Conservation (phyloP, 495 filamentous ascomycete species). For the Amphirosellinia nigrospora region DNA sequence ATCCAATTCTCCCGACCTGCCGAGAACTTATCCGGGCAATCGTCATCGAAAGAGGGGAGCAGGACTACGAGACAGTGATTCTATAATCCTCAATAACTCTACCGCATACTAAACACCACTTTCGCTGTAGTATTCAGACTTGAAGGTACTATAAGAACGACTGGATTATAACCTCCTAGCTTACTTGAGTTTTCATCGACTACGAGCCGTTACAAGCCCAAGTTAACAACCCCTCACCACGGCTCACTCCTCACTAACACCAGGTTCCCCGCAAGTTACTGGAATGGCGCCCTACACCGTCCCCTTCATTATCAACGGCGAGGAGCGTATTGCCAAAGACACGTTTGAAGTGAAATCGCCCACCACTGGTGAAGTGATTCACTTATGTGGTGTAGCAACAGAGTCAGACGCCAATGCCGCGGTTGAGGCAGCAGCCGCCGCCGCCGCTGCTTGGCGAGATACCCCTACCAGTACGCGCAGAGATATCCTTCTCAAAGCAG, state of each 20-base stretch:
- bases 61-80: neutral
- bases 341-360: slow-evolving; percentile 75
- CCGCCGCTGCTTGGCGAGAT: slow-evolving; percentile 74
- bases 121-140: neutral
- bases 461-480: slow-evolving; percentile 66
- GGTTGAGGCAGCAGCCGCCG: slow-evolving; percentile 67
- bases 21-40: neutral
- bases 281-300: slow-evolving; percentile 47
- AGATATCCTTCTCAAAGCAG: slow-evolving; percentile 73
- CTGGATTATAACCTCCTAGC: neutral
- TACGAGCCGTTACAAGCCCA: neutral
- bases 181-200: neutral
- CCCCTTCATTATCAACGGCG: slow-evolving; percentile 77
- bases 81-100: neutral
- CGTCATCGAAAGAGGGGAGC: neutral
- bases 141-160: neutral
- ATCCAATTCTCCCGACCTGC: neutral
- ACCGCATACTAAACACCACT: neutral
- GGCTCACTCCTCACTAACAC: neutral
- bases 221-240: slow-evolving; percentile 10
- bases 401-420: slow-evolving; percentile 66
- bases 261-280: slow-evolving; percentile 20
- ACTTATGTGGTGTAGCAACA: slow-evolving; percentile 66
- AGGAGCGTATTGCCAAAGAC: slow-evolving; percentile 63
- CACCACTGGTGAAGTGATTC: slow-evolving; percentile 63